Evolutionary conservation across 2,329 filamentous ascomycete species (phyloP), one percentile per base, ranked within the genome.

Genomic region (Stemphylium vesicarium): DNA sequence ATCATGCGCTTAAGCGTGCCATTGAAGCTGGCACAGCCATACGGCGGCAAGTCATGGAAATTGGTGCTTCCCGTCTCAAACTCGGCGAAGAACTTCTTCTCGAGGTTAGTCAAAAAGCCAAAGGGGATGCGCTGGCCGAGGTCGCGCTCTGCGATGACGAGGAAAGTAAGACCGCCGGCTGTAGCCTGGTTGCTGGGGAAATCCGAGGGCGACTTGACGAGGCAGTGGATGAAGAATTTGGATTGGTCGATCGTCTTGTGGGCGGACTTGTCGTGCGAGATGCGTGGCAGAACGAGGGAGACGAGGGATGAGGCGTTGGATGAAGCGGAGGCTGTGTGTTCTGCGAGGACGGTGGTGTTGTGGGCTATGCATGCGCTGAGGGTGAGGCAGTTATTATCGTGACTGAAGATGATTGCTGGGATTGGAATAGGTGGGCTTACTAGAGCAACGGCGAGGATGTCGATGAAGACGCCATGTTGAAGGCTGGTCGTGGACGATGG

Each of bases 191-290:
- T 60, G 57, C 70, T 71, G 52, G 80, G 80, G 70, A 88, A 85
- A 66, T 85, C 85, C 3, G 87, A 88, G 9, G 92, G 88, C 0
- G 92, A 87, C 72, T 95, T 90, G 70, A 93, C 86, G 72, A 98
- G 90, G 82, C 96, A 97, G 83, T 99, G 94, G 77, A 98, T 95
- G 82, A 95, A 92, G 76, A 96, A 88, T 56, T 88, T 82, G 78
- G 92, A 90, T 77, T 97, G 92, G 36, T 92, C 96, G 80, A 96
- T 97, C 50, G 94, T 98, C 63, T 96, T 86, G 79, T 97, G 97
- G 72, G 96, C 88, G 1, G 92, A 83, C 26, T 84, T 80, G 61
- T 82, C 79, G 80, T 99, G 95, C 51, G 84, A 83, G 81, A 99
- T 96, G 77, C 96, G 96, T 54, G 96, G 95, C 39, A 99, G 91